phyloP scores from a whole-genome alignment of 177 flowering plant species.

The Telopea speciosissima region DNA sequence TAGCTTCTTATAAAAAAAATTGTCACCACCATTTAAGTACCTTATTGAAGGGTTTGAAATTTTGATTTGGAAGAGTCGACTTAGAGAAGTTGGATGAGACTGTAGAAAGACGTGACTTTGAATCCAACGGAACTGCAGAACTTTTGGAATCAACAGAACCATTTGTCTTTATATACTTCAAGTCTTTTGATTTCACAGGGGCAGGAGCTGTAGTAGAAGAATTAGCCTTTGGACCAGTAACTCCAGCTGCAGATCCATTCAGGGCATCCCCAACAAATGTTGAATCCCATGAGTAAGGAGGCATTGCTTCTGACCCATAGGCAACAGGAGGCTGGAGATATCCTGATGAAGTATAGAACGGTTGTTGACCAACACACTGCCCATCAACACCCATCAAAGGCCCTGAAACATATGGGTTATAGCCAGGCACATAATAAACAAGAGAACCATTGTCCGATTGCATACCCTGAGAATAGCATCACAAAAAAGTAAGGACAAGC shows the following conservation, averaged over 20 bases:
- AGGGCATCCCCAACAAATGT: constrained; percentile 25
- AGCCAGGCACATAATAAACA: constrained; percentile 40
- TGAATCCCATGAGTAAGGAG: constrained; percentile 39
- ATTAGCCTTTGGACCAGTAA: constrained; percentile 19
- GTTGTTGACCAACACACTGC: constrained; percentile 28
- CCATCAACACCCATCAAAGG: constrained; percentile 35
- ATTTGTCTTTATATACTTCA: constrained; percentile 27
- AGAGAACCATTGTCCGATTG: constrained; percentile 36
- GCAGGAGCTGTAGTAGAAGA: constrained; percentile 16
- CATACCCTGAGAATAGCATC: constrained; percentile 32
- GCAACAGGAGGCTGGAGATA: constrained; percentile 30
- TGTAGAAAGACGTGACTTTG: constrained; percentile 19
- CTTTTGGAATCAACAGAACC: constrained; percentile 16
- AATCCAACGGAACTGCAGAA: constrained; percentile 16
- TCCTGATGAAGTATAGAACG: constrained; percentile 39
- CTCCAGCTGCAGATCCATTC: constrained; percentile 15
- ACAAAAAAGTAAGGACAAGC: constrained; percentile 1
- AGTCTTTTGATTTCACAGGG: constrained; percentile 30
- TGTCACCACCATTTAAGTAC: constrained; percentile 23
- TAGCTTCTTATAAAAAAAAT: too few relatives aligned
- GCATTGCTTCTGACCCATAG: constrained; percentile 38
- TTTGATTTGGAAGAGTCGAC: constrained; percentile 22
- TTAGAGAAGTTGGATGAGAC: constrained; percentile 25
- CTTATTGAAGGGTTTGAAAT: constrained; percentile 36
- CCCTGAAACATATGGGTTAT: constrained; percentile 38